Base-by-base conservation (phyloP, 176 grass and related monocot genomes). In the Avena atlantica region DNA sequence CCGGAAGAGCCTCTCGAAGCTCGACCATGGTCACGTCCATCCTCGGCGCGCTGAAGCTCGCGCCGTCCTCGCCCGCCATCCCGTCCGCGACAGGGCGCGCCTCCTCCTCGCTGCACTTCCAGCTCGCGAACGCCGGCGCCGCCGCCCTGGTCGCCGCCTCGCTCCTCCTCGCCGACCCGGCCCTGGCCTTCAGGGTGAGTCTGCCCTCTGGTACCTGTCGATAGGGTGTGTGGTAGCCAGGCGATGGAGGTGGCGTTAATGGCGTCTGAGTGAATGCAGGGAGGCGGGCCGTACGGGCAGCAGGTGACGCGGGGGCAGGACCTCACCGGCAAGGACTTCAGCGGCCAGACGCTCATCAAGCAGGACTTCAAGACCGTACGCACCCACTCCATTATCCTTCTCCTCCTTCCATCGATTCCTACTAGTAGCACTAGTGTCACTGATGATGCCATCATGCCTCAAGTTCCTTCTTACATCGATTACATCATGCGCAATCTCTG, bases 321-420 rank as follows among this genome's bases (percentile, higher is more conserved):
- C 79, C 96, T 98, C 86, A 89, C 90, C 31, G 96, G 93, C 65
- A 98, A 92, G 83, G 96, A 98, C 87, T 98, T 98, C 84, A 98
- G 93, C 48, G 96, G 96, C 61, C 91, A 83, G 83, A 92, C 92
- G 14, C 96, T 98, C 81, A 75, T 95, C 86, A 95, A 92, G 88
- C 96, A 98, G 84, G 93, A 98, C 86, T 98, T 98, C 85, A 98
- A 98, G 87, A 95, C 96, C 84, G 96, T 95, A 79, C 21, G 0
- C 24, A 71, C 44, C 27, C 37, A 40, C 45, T 48, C 45, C 45
- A 48, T 48, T 29, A 8, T 48, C 8, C 8, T 48, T 9, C 7
- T 48, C 45, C 45, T 48, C 45, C 9, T 8, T 48, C 45, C 45
- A 48, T 48, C 8, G 45, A 48, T 48, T 10, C 45, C 45, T 11